Evolutionary conservation across 2,329 filamentous ascomycete genomes (phyloP), one percentile per base, ranked within the genome.

Genomic region (Aspergillus phoenicis): DNA sequence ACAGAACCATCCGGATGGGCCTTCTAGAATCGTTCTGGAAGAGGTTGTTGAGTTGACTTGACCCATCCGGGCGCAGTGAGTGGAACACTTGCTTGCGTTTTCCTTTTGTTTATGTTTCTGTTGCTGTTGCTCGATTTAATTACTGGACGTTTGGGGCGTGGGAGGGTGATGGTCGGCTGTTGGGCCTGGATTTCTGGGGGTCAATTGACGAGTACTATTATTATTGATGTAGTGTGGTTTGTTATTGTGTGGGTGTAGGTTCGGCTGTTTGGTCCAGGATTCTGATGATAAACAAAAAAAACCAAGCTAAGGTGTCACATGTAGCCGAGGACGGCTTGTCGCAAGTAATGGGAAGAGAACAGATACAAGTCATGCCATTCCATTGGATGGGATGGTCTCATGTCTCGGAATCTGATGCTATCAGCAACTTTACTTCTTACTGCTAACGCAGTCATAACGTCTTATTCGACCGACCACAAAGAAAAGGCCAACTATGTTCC

Each of bases 1-100:
- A 8, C 28, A 28, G 26, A 33, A 52, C 58, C 61, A 49, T 51
- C 28, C 45, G 48, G 36, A 55, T 58, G 49, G 41, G 41, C 48
- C 54, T 64, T 62, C 59, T 52, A 62, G 59, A 64, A 64, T 49
- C 11, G 17, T 59, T 61, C 51, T 63, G 56, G 59, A 63, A 62
- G 17, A 22, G 17, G 41, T 8, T 22, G 41, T 45, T 20, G 41
- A 45, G 11, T 45, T n/a, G 41, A 22, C 17, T 17, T 22, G 17
- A 51, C 26, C 24, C n/a, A 26, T 45, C 41, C 15, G 41, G 33
- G 33, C 33, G 33, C 33, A 36, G 30, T 33, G 30, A 10, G 33
- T 36, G 33, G 33, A 36, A 36, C 33, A 36, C 33, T 36, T 36
- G 33, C 33, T 36, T 36, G 33, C 33, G 33, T 36, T 36, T 36